Percentiles rank a stretch among this genome's conserved stretches.
Conservation (phyloP, 192 early-diverging fungal genomes). For the Geosiphon pyriformis region DNA sequence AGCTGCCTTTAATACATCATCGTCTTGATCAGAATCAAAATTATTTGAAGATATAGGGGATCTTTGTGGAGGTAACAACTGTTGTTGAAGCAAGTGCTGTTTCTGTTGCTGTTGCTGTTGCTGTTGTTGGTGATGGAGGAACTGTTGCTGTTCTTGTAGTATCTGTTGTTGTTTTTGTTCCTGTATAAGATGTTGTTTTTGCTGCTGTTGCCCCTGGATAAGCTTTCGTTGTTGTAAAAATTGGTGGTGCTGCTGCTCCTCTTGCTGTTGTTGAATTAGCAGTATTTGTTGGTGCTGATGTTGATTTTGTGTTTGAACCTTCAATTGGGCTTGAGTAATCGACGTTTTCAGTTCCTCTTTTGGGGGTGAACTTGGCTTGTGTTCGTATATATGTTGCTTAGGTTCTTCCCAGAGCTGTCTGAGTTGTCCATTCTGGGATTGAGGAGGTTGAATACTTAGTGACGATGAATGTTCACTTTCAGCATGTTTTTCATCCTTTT, state of each 20-base stretch:
- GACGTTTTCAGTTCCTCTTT: not conserved
- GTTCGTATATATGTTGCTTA: no score
- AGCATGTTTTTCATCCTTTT: not conserved
- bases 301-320: conserved; percentile 17
- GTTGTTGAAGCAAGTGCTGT: conserved; percentile 8
- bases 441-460: not conserved
- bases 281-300: not conserved
- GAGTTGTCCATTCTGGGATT: not conserved
- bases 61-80: conserved; percentile 7
- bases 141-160: conserved; percentile 9
- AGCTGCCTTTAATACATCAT: conserved; percentile 30
- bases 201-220: not conserved
- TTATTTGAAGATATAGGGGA: not conserved
- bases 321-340: not conserved
- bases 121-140: not conserved
- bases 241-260: conserved; percentile 11
- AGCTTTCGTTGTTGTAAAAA: conserved; percentile 20
- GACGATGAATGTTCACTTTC: not conserved
- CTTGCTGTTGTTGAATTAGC: not conserved
- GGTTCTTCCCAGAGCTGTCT: not conserved
- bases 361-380: no score
- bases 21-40: conserved; percentile 27
- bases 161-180: conserved; percentile 10
- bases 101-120: conserved; percentile 3
- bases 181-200: not conserved